Base-by-base conservation (phyloP, 257 asterid genomes). In the Cinchona pubescens region DNA sequence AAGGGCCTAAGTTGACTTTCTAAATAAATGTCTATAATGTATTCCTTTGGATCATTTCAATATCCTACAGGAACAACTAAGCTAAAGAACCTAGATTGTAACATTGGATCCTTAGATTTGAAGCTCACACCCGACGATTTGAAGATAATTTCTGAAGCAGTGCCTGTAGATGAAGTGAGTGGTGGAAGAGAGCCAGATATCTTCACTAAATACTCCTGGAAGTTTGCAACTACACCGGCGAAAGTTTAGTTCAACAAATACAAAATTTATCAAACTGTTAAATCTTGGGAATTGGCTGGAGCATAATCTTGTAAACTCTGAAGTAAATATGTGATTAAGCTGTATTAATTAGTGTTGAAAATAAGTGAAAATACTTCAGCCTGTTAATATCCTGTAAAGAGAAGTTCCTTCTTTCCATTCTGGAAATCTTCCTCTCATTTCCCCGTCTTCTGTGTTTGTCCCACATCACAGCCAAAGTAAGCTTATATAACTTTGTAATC, bases 61-160 rank as follows among this genome's bases (percentile, higher is more conserved):
- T 19, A 11, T 37, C 40, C 35, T 19, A 60, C 69, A 53, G 16
- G 66, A 25, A 86, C 90, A 19, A 83, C 92, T 2, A 84, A 88
- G 86, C 79, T 84, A 15, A 78, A 75, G 77, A 85, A 88, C 60
- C 82, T 85, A 62, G 80, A 82, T 23, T 65, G 58, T 30, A 84
- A 85, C 77, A 82, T 80, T 58, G 75, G 79, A 11, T 80, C 87
- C 11, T 29, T 84, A 75, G 81, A 58, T 14, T 62, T 84, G 82
- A 82, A 80, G 84, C 85, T 88, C 37, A 80, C 73, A 5, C 27
- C 70, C n/a, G 82, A 84, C 69, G 85, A 87, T 27, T 32, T 82
- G 79, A 72, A 84, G 60, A 84, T 73, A 74, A 81, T 88, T 59
- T 27, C 70, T 21, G 78, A 55, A 67, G 76, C 83, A 21, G 82